A percentile compares a stretch with the other conserved stretches of the same genome.
phyloP scores from a whole-genome alignment of 2,329 filamentous ascomycete genomes.

The Cadophora sp. region DNA sequence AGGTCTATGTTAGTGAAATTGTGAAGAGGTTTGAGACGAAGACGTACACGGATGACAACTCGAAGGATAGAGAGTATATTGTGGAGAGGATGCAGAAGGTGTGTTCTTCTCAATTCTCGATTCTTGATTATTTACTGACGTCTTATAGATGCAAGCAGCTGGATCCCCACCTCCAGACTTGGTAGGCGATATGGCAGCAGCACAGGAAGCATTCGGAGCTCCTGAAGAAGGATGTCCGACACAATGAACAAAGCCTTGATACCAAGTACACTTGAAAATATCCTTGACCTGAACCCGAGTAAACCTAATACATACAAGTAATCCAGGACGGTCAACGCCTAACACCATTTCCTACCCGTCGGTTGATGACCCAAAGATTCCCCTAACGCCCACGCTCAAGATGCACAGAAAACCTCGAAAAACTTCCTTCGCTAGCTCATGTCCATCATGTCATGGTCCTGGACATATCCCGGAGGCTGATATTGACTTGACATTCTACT shows the following conservation, averaged over 20 bases:
- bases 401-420: conserved; percentile 21
- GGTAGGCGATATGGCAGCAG: conserved; percentile 86
- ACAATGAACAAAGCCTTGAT: conserved; percentile 54
- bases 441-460: conserved; percentile 43
- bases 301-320: background rate
- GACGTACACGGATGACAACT: conserved; percentile 82
- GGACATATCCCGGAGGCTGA: conserved; percentile 36
- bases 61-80: conserved; percentile 86
- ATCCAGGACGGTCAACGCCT: conserved; percentile 23
- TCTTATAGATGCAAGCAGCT: conserved; percentile 87
- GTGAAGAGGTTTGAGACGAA: conserved; percentile 85
- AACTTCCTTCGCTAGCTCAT: conserved; percentile 27
- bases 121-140: conserved; percentile 32
- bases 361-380: conserved; percentile 18
- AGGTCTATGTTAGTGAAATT: conserved; percentile 81
- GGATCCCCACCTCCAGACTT: conserved; percentile 90
- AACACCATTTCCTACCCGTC: conserved; percentile 23
- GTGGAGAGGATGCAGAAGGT: conserved; percentile 99
- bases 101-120: conserved; percentile 42
- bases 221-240: conserved; percentile 68
- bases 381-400: conserved; percentile 39
- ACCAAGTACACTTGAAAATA: conserved; percentile 21
- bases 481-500: conserved; percentile 38
- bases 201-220: conserved; percentile 72
- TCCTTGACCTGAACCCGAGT: conserved; percentile 14